A percentile compares a stretch with the other conserved stretches of the same genome.
Evolutionary conservation across 805 yeast genomes (phyloP).

Genomic region (Saturnispora hagleri): DNA sequence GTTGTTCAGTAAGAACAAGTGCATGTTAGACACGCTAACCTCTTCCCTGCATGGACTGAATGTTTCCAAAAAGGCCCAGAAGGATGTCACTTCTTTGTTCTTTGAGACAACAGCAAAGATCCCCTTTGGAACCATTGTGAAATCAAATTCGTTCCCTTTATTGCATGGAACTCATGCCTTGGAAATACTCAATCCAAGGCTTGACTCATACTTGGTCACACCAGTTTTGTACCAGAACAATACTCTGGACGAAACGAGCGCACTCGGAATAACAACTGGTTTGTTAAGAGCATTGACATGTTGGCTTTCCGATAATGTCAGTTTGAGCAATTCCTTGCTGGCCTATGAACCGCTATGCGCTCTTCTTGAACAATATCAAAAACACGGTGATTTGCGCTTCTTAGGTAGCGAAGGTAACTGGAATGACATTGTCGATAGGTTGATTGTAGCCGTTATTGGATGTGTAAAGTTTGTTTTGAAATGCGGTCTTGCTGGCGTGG

Average conservation of each 20-base stretch:
- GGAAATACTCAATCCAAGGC: conserved; percentile 59
- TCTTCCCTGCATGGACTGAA: not conserved
- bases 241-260: conserved; percentile 31
- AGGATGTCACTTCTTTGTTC: conserved; percentile 52
- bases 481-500: conserved; percentile 46
- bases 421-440: conserved; percentile 43
- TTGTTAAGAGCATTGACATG: conserved; percentile 46
- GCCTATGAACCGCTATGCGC: conserved; percentile 55
- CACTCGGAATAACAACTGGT: conserved; percentile 41
- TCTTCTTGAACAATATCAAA: conserved; percentile 5
- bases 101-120: conserved; percentile 27
- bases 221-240: conserved; percentile 32
- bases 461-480: conserved; percentile 40
- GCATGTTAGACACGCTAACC: not conserved
- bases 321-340: conserved; percentile 67
- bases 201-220: conserved; percentile 70
- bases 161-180: conserved; percentile 83
- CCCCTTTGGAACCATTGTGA: conserved; percentile 46
- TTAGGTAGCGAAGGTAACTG: not conserved
- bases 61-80: conserved; percentile 2
- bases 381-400: not conserved
- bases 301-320: conserved; percentile 65
- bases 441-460: conserved; percentile 44
- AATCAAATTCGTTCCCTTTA: conserved; percentile 51
- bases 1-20: not conserved